phyloP scores from a whole-genome alignment of 2,329 filamentous ascomycete genomes.

The Fusarium newnesense region DNA sequence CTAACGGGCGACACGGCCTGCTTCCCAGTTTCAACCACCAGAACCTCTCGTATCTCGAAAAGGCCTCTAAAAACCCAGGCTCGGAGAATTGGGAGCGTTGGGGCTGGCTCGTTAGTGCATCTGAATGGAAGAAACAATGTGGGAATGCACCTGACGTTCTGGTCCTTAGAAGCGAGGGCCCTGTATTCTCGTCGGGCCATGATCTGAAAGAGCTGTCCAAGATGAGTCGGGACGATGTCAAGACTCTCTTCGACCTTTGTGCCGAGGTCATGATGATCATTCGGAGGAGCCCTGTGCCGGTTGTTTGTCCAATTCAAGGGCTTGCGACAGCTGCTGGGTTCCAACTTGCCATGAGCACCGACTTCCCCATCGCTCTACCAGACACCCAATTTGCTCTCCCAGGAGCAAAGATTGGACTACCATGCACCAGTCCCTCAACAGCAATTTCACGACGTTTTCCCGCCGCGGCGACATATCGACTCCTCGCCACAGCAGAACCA shows the following conservation, averaged over 20 bases:
- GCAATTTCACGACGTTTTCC: constrained; percentile 35
- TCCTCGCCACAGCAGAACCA: constrained; percentile 33
- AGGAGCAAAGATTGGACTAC: constrained; percentile 38
- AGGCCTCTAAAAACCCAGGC: not conserved
- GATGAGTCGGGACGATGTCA: constrained; percentile 24
- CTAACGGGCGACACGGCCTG: constrained; percentile 13
- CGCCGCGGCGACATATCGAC: constrained; percentile 23
- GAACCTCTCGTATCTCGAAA: not conserved
- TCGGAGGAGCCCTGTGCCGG: constrained; percentile 31
- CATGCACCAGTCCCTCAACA: constrained; percentile 40
- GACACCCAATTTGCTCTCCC: constrained; percentile 34
- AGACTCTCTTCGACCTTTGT: constrained; percentile 32
- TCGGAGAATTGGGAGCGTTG: not conserved
- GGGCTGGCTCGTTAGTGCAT: constrained; percentile 34
- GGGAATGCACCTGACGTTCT: constrained; percentile 33
- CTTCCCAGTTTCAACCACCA: constrained; percentile 6
- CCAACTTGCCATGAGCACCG: constrained; percentile 39
- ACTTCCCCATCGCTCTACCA: constrained; percentile 34
- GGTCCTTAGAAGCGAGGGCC: constrained; percentile 38
- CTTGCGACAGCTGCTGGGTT: constrained; percentile 41
- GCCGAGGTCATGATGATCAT: constrained; percentile 39
- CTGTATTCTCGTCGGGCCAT: constrained; percentile 40
- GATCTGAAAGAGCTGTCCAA: constrained; percentile 36
- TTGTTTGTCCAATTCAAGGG: constrained; percentile 40
- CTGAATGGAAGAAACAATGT: constrained; percentile 37